Conservation (phyloP, 2,329 filamentous ascomycete genomes). For the Coniochaeta sp. region DNA sequence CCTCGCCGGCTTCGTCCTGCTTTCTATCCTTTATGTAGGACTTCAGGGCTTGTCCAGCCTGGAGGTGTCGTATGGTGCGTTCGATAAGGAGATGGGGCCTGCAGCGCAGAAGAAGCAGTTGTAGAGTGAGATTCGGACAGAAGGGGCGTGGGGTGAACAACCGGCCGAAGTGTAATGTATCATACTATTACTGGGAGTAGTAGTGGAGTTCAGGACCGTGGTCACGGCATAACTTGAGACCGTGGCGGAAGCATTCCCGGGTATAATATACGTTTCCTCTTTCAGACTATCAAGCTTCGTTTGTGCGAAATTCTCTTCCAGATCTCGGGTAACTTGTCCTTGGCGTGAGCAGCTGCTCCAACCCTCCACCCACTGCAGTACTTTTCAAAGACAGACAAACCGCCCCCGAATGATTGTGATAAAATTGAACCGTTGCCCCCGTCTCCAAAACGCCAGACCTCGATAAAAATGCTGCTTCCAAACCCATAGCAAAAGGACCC, state of each 20-base stretch:
- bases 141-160: background rate
- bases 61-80: constrained; percentile 87
- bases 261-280: background rate
- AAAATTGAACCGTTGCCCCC: background rate
- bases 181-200: background rate
- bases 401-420: background rate
- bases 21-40: constrained; percentile 73
- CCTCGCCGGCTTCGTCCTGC: constrained; percentile 60
- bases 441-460: background rate
- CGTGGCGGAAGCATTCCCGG: constrained; percentile 1
- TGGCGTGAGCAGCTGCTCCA: background rate
- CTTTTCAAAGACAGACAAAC: background rate
- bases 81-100: constrained; percentile 94
- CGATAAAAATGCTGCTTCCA: background rate
- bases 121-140: constrained; percentile 12
- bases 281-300: background rate
- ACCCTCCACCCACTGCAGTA: background rate
- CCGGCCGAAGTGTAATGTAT: constrained; percentile 1
- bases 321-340: background rate
- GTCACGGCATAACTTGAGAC: background rate
- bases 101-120: constrained; percentile 77
- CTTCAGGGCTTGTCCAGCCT: constrained; percentile 71
- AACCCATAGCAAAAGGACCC: background rate
- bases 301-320: background rate
- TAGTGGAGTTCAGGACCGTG: background rate